Evolutionary conservation across 1,284 basidiomycete species (phyloP).

Genomic region (Cutaneotrichosporon cutaneum): DNA sequence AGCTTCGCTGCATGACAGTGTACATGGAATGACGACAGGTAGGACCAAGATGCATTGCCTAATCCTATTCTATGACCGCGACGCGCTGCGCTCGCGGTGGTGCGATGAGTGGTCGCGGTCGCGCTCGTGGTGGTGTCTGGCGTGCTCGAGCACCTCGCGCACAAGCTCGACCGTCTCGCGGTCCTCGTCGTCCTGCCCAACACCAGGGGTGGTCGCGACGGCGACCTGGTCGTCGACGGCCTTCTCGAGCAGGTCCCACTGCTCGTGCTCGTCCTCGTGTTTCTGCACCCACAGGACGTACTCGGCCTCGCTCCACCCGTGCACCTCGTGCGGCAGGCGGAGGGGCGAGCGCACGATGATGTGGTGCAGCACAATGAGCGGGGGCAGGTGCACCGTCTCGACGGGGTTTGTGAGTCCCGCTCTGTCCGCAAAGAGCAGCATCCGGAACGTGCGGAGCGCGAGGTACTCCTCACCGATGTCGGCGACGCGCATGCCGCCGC

Average conservation of each 20-base stretch:
- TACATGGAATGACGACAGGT: background rate
- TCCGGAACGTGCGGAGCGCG: conserved; percentile 73
- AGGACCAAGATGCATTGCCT: conserved; percentile 5
- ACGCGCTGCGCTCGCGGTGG: background rate
- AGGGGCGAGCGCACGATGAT: conserved; percentile 85
- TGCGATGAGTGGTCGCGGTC: background rate
- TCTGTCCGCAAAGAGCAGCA: conserved; percentile 78
- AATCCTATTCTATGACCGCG: conserved; percentile 4
- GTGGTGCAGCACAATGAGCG: conserved; percentile 83
- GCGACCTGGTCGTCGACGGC: conserved; percentile 43
- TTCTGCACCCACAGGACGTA: conserved; percentile 58
- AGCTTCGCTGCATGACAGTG: no score
- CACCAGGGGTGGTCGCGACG: background rate
- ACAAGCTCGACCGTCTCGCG: conserved; percentile 14
- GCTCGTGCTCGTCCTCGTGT: conserved; percentile 41
- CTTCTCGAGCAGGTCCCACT: conserved; percentile 44
- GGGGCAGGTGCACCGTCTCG: conserved; percentile 68
- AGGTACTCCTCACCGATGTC: conserved; percentile 75
- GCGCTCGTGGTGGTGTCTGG: conserved; percentile 22
- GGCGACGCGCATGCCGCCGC: conserved; percentile 66
- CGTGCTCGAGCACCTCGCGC: conserved; percentile 21
- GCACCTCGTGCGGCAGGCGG: conserved; percentile 76
- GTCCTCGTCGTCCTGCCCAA: conserved; percentile 16
- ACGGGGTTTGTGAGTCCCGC: conserved; percentile 63
- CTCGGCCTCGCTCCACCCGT: conserved; percentile 88